phyloP scores from a whole-genome alignment of 768 basidiomycete genomes.

The Hysterangium stoloniferum region DNA sequence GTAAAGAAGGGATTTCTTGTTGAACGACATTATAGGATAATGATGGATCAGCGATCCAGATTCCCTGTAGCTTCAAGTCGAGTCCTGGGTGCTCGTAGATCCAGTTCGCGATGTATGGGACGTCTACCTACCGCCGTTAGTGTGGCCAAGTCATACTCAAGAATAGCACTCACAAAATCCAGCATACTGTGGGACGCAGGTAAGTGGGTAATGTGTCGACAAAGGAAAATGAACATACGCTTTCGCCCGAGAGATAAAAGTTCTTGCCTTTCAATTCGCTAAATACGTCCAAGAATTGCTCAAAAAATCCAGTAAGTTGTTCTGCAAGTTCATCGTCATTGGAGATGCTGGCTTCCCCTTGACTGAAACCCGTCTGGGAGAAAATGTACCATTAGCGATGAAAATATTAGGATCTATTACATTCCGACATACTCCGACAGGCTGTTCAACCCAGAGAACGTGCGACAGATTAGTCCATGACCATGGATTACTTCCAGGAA shows the following conservation, averaged over 20 bases:
- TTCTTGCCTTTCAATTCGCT: conserved; percentile 18
- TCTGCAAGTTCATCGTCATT: conserved; percentile 17
- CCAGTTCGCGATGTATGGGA: conserved; percentile 19
- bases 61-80: conserved; percentile 17
- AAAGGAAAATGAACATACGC: conserved; percentile 9
- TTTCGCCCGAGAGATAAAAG: conserved; percentile 17
- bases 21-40: conserved; percentile 17
- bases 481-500: conserved; percentile 9
- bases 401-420: background rate
- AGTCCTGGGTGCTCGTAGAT: conserved; percentile 18
- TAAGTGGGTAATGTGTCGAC: background rate
- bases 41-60: conserved; percentile 19
- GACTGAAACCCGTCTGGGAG: conserved; percentile 11
- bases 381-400: background rate
- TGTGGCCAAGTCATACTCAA: background rate
- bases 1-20: conserved; percentile 17
- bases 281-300: conserved; percentile 17
- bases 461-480: conserved; percentile 17
- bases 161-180: conserved; percentile 23
- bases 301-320: conserved; percentile 16
- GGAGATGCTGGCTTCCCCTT: conserved; percentile 9
- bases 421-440: conserved; percentile 16
- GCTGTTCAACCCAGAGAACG: conserved; percentile 18
- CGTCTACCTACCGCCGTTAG: no score
- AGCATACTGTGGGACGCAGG: conserved; percentile 19